Base-by-base conservation (phyloP, 495 filamentous ascomycete species). In the Echria macrotheca region DNA sequence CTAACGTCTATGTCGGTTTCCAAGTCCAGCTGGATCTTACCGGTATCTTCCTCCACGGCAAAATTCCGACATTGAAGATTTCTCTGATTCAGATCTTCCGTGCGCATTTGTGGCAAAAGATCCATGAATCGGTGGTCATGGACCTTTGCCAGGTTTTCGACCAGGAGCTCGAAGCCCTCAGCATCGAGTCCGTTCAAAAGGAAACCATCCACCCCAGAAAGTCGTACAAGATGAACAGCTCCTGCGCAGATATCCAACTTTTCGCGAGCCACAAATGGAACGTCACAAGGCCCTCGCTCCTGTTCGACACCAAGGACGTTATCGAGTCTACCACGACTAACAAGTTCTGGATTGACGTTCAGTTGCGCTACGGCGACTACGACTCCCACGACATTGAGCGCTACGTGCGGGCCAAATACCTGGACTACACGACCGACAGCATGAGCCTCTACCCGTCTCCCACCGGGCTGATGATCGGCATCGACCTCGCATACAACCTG, bases 171-270 rank as follows among this genome's bases (percentile, higher is more conserved):
- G 93, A 97, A 67, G 87, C 91, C 40, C 75, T 99, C 38, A 91
- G 94, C 43, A 96, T 99, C 52, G 93, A 99, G 68, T 93, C 93
- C 3, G 94, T 99, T 14, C 94, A 99, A 66, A 99, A 99, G 71
- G 94, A 99, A 72, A 97, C 93, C 0, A 99, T 99, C 56, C 94
- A 99, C 77, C 94, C 94, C 35, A 81, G 94, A 79, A 99, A 99
- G 68, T 97, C 93, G 0, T 99, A 99, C 78, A 99, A 99, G 80
- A 99, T 99, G 94, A 99, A 99, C 76, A 96, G 91, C 65, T 97
- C 93, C 35, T 99, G 94, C 68, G 94, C 94, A 12, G 94, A 99
- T 70, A 96, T 99, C 54, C 76, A 97, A 36, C 81, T 99, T 32
- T 99, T 99, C 61, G 94, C 94, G 14, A 95, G 87, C 44, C 93